Evolutionary conservation across 2,329 filamentous ascomycete genomes (phyloP).

Genomic region (Simplicillium sp.): DNA sequence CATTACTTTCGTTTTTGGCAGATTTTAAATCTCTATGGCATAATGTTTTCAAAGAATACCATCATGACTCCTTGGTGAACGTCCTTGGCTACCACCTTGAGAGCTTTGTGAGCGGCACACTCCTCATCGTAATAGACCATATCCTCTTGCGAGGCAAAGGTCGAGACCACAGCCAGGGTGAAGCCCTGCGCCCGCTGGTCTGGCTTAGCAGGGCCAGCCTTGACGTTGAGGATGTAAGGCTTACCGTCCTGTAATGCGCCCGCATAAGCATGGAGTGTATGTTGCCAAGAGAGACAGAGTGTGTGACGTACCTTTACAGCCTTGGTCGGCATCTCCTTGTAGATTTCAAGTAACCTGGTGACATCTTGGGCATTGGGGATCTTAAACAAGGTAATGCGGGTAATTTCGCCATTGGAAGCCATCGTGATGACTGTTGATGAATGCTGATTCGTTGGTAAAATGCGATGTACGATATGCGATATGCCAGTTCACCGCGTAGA

Average conservation of each 20-base stretch:
- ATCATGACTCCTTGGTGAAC: conserved; percentile 33
- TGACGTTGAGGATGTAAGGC: conserved; percentile 45
- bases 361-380: conserved; percentile 21
- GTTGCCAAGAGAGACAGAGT: accelerated
- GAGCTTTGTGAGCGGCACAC: conserved; percentile 19
- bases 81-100: conserved; percentile 20
- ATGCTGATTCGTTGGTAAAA: too few relatives aligned
- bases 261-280: background rate
- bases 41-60: conserved; percentile 35
- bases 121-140: conserved; percentile 52
- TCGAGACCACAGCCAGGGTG: conserved; percentile 45
- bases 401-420: background rate
- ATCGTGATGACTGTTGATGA: too few relatives aligned
- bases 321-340: conserved; percentile 19
- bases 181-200: conserved; percentile 50
- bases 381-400: conserved; percentile 28
- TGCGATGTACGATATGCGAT: too few relatives aligned
- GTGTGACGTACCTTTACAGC: conserved; percentile 19
- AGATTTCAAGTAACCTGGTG: conserved; percentile 18
- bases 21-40: background rate
- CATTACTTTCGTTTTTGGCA: background rate
- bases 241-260: conserved; percentile 41
- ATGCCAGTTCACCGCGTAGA: too few relatives aligned
- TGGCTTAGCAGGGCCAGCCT: conserved; percentile 36
- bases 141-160: conserved; percentile 46